phyloP scores from a whole-genome alignment of 1,139 yeast species.

The Geotrichum bryndzae region DNA sequence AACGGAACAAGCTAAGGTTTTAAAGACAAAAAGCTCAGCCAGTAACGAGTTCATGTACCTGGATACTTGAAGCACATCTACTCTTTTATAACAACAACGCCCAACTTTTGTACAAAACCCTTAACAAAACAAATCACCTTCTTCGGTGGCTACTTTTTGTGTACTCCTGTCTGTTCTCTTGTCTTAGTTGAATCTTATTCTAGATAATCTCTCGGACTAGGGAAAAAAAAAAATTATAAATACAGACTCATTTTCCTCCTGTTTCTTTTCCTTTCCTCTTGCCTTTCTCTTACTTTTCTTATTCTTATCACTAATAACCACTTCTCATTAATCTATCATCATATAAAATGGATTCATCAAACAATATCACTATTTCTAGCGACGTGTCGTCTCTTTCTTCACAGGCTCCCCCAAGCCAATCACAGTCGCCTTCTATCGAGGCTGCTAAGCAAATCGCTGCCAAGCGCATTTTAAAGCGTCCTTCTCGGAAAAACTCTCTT shows the following conservation, averaged over 20 bases:
- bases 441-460: not conserved
- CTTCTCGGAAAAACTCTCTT: slow-evolving; percentile 14
- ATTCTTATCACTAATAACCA: not conserved
- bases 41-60: not conserved
- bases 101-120: not conserved
- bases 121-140: not conserved
- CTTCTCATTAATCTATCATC: not conserved
- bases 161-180: not conserved
- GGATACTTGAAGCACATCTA: not conserved
- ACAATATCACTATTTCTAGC: slow-evolving; percentile 1
- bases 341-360: slow-evolving; percentile 4
- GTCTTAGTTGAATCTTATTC: not conserved
- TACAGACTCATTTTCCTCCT: not conserved
- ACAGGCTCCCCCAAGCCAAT: not conserved
- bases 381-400: not conserved
- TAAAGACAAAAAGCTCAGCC: not conserved
- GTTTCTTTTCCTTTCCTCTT: not conserved
- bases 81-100: not conserved
- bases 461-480: slow-evolving; percentile 9
- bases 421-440: not conserved
- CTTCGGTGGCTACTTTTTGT: not conserved
- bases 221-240: not conserved
- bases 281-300: not conserved
- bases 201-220: not conserved
- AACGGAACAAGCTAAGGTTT: not conserved